phyloP scores from a whole-genome alignment of 257 asterid species.

The Schizonepeta tenuifolia region DNA sequence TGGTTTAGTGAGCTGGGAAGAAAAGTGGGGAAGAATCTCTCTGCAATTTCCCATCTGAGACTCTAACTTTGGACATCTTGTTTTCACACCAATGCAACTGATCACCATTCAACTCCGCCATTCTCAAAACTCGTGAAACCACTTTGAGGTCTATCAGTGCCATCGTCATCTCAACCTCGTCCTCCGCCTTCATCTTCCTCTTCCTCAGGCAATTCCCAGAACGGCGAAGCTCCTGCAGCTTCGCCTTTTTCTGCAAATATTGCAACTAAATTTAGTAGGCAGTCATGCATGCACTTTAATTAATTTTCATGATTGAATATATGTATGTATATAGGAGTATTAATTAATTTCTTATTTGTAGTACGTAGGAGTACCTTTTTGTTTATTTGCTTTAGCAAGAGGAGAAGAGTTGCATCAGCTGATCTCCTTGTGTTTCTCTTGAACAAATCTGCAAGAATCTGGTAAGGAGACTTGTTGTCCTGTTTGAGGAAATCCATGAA shows the following conservation, averaged over 20 bases:
- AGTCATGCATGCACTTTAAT: too few species aligned
- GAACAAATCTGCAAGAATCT: slow-evolving; percentile 60
- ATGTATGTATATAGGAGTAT: too few species aligned
- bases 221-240: slow-evolving; percentile 61
- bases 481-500: slow-evolving; percentile 84
- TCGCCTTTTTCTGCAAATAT: slow-evolving; percentile 64
- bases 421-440: slow-evolving; percentile 60
- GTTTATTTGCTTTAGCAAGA: slow-evolving; percentile 69
- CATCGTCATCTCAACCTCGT: slow-evolving; percentile 74
- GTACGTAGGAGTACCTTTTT: too few species aligned
- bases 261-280: too few species aligned
- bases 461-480: slow-evolving; percentile 68
- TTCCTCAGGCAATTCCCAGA: slow-evolving; percentile 59
- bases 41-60: slow-evolving; percentile 69
- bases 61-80: slow-evolving; percentile 85
- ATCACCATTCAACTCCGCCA: slow-evolving; percentile 70
- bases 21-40: slow-evolving; percentile 94
- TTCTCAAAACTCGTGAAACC: slow-evolving; percentile 81
- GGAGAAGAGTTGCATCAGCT: slow-evolving; percentile 65
- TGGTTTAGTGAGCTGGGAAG: slow-evolving; percentile 69
- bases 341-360: too few species aligned
- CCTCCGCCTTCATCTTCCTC: slow-evolving; percentile 51
- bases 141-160: slow-evolving; percentile 76
- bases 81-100: slow-evolving; percentile 89
- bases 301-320: too few species aligned